Base-by-base conservation (phyloP, 2,329 filamentous ascomycete species). In the Aspergillus awamori region DNA sequence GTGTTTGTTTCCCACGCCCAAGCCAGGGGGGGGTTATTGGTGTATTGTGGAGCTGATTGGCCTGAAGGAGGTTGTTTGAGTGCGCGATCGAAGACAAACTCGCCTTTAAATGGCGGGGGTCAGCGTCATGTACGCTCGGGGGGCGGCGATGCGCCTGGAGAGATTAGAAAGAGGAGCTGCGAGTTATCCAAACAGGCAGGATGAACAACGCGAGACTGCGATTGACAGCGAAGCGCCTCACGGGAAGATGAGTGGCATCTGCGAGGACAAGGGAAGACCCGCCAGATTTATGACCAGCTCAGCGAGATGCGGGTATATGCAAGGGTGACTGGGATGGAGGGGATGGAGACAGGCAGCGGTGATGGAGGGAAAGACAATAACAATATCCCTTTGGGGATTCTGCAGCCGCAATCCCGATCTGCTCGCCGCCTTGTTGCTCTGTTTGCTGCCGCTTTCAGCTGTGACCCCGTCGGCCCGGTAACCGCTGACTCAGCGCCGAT, bases 391-490 rank as follows among this genome's bases (percentile, higher is more conserved):
- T 33, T 53, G 51, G 53, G 24, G 53, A 36, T 47, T 39, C 52
- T 49, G 55, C 63, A 59, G 60, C 51, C 59, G 54, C 62, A 56
- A 59, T 61, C 56, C 41, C 63, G 59, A 63, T 60, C 53, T 33
- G 24, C 39, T 45, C 59, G 39, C 22, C 53, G 59, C 59, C 17
- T 22, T 20, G 48, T 59, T 36, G 33, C 33, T 13, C 33, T 36
- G 33, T 36, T 36, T 36, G 10, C 33, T 5, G 58, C 63, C 63
- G 67, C 63, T 65, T 75, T 76, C 72, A 74, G 72, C 57, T 47
- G 69, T 64, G 59, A 61, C 51, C 30, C 26, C 60, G 76, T 78
- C 69, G 71, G 68, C 66, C 43, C 60, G 71, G 74, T 74, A 77
- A 79, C 76, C 17, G 64, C 59, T 75, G 71, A 75, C 67, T 74